Conservation (phyloP, 2,329 filamentous ascomycete genomes). For the Fusarium buxicola region DNA sequence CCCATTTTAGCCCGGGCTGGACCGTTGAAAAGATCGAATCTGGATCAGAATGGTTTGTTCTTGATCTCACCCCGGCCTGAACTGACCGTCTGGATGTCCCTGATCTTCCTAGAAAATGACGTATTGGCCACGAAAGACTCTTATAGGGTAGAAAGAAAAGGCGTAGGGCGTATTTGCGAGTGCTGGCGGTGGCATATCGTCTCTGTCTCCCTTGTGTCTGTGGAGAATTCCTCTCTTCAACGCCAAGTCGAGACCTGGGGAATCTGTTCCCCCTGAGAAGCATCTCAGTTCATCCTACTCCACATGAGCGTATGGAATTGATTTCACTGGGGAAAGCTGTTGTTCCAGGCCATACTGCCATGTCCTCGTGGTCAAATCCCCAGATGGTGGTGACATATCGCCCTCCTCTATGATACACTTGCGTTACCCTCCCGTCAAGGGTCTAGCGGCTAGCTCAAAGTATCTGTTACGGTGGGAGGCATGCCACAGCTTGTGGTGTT, state of each 20-base stretch:
- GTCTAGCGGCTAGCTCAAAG: slow-evolving; percentile 6
- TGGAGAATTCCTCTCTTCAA: neutral
- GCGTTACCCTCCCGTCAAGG: neutral
- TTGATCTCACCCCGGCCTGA: neutral
- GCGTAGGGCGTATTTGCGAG: neutral
- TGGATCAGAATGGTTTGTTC: neutral
- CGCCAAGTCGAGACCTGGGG: neutral
- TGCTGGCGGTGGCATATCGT: neutral
- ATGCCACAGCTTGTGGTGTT: neutral
- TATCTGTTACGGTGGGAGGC: neutral
- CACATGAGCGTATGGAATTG: neutral
- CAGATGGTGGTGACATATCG: neutral
- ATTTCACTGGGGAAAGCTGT: neutral
- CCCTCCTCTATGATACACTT: neutral
- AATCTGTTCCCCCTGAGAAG: neutral
- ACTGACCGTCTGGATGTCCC: neutral
- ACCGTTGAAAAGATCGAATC: neutral
- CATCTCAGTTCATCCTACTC: neutral
- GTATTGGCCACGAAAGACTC: neutral
- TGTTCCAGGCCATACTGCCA: slow-evolving; percentile 7
- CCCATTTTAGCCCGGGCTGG: neutral
- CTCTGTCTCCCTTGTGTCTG: neutral
- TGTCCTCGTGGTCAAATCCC: slow-evolving; percentile 1
- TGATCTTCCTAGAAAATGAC: neutral
- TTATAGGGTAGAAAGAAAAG: neutral